A percentile compares a stretch with the other conserved stretches of the same genome.
Evolutionary conservation across 228 moss, liverwort and hornwort species (phyloP).

Genomic region (Sphagnum magellanicum): DNA sequence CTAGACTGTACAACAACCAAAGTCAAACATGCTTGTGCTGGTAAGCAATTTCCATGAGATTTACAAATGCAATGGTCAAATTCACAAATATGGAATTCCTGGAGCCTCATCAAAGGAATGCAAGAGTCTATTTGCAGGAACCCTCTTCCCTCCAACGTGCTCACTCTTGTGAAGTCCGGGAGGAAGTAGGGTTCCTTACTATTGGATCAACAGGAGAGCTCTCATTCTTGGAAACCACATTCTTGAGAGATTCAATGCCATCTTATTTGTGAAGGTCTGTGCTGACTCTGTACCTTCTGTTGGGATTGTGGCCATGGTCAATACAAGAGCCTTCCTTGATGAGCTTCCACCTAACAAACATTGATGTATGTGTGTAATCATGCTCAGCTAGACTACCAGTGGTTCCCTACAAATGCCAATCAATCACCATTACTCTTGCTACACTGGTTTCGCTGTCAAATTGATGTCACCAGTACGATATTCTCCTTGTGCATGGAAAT

Average conservation of each 20-base stretch:
- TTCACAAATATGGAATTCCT: conserved; percentile 62
- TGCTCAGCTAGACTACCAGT: conserved; percentile 62
- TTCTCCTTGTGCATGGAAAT: too few relatives aligned
- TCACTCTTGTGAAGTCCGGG: conserved; percentile 79
- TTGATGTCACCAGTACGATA: too few relatives aligned
- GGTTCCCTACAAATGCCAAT: conserved; percentile 35
- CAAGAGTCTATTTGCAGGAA: conserved; percentile 59
- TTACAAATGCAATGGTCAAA: conserved; percentile 34
- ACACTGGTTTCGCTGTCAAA: too few relatives aligned
- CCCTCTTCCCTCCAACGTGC: conserved; percentile 59
- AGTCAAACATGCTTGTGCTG: conserved; percentile 12
- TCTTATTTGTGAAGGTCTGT: conserved; percentile 69
- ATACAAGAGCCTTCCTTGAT: conserved; percentile 82
- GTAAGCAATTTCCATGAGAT: conserved; percentile 26
- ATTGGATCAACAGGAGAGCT: conserved; percentile 79
- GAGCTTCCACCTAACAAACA: conserved; percentile 85
- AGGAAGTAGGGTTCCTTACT: conserved; percentile 83
- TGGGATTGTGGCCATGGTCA: conserved; percentile 39
- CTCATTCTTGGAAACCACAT: conserved; percentile 77
- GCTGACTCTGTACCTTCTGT: conserved; percentile 66
- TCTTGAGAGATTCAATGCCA: conserved; percentile 57
- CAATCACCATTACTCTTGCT: too few relatives aligned
- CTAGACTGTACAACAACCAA: conserved; percentile 13
- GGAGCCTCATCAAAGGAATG: conserved; percentile 40
- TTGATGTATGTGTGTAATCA: conserved; percentile 79